Evolutionary conservation across 129 eudicot species (phyloP), one percentile per base, ranked within the genome.

Genomic region (Silybum marianum): DNA sequence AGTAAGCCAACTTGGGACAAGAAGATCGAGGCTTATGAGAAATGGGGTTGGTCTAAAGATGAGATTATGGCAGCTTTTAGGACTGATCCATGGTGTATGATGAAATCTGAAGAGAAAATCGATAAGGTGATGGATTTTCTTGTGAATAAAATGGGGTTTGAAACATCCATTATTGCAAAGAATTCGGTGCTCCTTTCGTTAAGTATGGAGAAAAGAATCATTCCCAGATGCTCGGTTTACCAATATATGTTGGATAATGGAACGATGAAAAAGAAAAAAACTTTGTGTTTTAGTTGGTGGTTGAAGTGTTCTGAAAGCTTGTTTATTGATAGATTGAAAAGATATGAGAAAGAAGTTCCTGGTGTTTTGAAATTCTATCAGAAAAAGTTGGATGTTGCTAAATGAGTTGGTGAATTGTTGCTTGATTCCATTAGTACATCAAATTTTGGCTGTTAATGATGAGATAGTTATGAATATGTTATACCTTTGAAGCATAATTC

Each of bases 1-100:
- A 84, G 28, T 2, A 76, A 73, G 75, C 28, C 78, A 0, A 86
- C 85, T 40, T 89, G 93, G 93, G 85, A 88, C 3, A 86, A 80
- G 69, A 86, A 86, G 80, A 80, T 86, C 12, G 75, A 75, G 66
- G 30, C 69, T 71, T 88, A 80, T 34, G 74, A 80, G 82, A 87
- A 88, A 73, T 86, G 89, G 89, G 89, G 89, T 73, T 88, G 86
- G 84, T 86, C 89, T 38, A 75, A 86, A 70, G 80, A 26, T 3
- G 88, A 88, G 23, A 75, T 83, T 9, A 62, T 77, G 40, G 9
- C 63, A 2, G 86, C 89, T 6, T 88, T 83, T 60, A 69, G 77
- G 76, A 77, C 36, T 7, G 73, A 74, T 77, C 91, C 91, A 0
- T 73, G 78, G 71, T 80, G 78, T 83, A 88, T 88, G 91, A 86